These are phyloP conservation scores for Chalara sp. DNA, from an alignment of 2,329 filamentous ascomycete genomes.

Conservation along the genomic window DNA sequence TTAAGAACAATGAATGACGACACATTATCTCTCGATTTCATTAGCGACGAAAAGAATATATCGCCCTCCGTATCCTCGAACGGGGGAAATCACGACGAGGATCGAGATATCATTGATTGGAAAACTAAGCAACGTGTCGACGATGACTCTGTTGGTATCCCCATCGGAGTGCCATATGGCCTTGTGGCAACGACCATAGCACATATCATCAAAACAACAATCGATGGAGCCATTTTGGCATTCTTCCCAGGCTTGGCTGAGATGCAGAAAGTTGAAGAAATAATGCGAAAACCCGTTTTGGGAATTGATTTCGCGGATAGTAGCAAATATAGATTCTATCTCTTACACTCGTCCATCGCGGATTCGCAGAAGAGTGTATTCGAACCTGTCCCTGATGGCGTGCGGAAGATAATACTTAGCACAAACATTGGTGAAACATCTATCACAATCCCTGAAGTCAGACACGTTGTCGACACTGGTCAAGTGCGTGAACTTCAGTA, in stretches of 20 bases:
- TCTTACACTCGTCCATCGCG: slow-evolving; percentile 83
- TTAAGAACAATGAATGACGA: slow-evolving; percentile 29
- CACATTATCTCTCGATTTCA: slow-evolving; percentile 17
- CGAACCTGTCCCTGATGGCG: slow-evolving; percentile 61
- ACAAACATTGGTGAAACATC: slow-evolving; percentile 98
- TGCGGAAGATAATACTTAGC: slow-evolving; percentile 84
- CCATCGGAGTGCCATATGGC: slow-evolving; percentile 42
- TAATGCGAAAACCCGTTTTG: slow-evolving; percentile 64
- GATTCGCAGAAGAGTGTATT: slow-evolving; percentile 78
- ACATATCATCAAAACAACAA: slow-evolving; percentile 70
- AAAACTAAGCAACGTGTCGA: neutral
- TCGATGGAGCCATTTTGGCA: slow-evolving; percentile 78
- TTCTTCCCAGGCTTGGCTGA: slow-evolving; percentile 88
- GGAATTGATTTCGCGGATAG: slow-evolving; percentile 48
- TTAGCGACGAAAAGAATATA: neutral
- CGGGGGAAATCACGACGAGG: neutral
- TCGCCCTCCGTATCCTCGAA: neutral
- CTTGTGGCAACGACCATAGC: slow-evolving; percentile 80
- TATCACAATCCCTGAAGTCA: slow-evolving; percentile 93
- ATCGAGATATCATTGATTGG: slow-evolving; percentile 1
- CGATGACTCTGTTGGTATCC: neutral
- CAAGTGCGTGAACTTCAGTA: slow-evolving; percentile 92
- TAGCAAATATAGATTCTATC: slow-evolving; percentile 78
- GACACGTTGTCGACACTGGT: slow-evolving; percentile 89
- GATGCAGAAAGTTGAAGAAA: slow-evolving; percentile 69